Evolutionary conservation across 805 yeast genomes (phyloP), one percentile per base, ranked within the genome.

Genomic region (Starmera amethionina): DNA sequence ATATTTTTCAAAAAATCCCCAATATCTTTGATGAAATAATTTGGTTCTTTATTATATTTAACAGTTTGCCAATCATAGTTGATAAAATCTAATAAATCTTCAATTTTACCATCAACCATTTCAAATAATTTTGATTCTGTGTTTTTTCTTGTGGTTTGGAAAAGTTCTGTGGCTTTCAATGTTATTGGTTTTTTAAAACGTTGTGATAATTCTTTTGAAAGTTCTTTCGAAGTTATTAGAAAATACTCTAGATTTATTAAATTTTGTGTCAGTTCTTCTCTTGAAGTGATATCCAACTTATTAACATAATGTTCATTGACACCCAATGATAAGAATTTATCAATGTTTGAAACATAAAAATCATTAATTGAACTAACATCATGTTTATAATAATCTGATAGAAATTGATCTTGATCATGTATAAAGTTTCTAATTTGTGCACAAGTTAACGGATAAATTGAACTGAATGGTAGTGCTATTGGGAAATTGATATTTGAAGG

Each of bases 181-280:
- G 67, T 58, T 50, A 73, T 55, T 43, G 64, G 53, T 41, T 71
- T 56, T 40, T 62, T 60, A 44, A 71, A 71, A 25, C 38, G 57
- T 48, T 34, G 53, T 52, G 47, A 62, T 43, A 46, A 56, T 42
- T 43, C 56, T 49, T 43, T 69, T 55, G 56, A 59, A 37, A 90
- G 68, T 56, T 82, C 88, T 39, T 68, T 67, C 9, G 89, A 73
- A 41, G 95, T 86, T 49, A 70, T 77, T 34, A 84, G 70, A 58
- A 89, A 90, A 57, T 84, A 86, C 55, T 90, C 96, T 51, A 90
- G 65, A 57, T 93, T 88, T 42, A 93, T 82, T 48, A 85, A 69
- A 48, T 86, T 85, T 64, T 93, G 97, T 0, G 96, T 82, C 25
- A 87, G 73, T 48, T 87, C 89, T 59, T 90, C 97, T 54, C 95